These are phyloP conservation scores for Xylaria sp. DNA, from an alignment of 2,329 filamentous ascomycete species.

Conservation along the genomic window DNA sequence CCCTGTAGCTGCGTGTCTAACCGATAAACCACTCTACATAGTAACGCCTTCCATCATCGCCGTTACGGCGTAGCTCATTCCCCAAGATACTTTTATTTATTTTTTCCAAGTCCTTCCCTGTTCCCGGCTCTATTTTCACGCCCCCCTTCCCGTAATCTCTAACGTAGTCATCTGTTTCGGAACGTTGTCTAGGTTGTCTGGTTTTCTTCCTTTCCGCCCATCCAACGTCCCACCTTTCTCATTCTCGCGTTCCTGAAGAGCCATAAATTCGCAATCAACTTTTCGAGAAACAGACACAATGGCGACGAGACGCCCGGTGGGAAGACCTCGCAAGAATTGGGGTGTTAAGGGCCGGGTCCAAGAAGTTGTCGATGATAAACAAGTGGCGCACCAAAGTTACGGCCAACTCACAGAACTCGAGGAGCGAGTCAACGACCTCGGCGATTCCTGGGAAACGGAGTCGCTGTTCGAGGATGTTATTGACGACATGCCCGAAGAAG, in stretches of 20 bases:
- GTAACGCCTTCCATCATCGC: neutral
- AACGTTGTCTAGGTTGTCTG: neutral
- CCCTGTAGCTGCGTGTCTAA: neutral
- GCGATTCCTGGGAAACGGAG: constrained; percentile 64
- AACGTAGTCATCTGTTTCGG: neutral
- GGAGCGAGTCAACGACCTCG: constrained; percentile 54
- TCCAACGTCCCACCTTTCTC: neutral
- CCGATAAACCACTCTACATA: neutral
- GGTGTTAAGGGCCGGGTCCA: constrained; percentile 14
- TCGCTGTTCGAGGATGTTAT: constrained; percentile 66
- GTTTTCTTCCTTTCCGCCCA: neutral
- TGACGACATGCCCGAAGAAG: constrained; percentile 59
- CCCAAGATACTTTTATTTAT: neutral
- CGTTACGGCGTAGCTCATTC: neutral
- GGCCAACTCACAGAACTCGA: constrained; percentile 47
- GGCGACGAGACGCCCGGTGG: constrained; percentile 21
- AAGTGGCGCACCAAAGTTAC: constrained; percentile 12
- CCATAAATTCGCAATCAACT: no score
- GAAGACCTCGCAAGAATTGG: constrained; percentile 20
- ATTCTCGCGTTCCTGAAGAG: neutral
- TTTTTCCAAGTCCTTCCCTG: neutral
- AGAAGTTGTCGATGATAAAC: constrained; percentile 18
- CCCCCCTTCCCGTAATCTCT: no score
- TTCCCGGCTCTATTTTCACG: neutral
- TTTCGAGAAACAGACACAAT: neutral